Evolutionary conservation across 106 monocot species (phyloP), one percentile per base, ranked within the genome.

Genomic region (Dendrobium huoshanense): DNA sequence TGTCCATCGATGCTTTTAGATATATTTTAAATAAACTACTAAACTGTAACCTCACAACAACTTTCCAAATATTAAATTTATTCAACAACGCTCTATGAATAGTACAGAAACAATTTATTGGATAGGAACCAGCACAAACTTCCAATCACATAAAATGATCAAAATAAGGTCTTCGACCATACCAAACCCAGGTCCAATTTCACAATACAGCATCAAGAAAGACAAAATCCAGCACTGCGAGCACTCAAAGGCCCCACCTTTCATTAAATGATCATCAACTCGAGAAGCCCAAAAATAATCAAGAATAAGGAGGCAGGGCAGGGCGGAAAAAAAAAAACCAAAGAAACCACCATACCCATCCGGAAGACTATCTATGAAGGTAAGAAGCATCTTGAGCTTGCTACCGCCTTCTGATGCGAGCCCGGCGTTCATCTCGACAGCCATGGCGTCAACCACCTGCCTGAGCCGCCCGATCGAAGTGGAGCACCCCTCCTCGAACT

Each of bases 371-470:
- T 93, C 88, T 54, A 93, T 78, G 85, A 83, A 93, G 76, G 93
- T 88, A 49, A 93, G 88, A 15, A 88, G 85, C 93, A 93, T 93
- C 83, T 88, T 90, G 51, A 93, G 93, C 83, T 93, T 93, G 85
- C 93, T 93, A 22, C 90, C 93, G 1, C 93, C 93, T 59, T 93
- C 90, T 6, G 93, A 93, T 2, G 93, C 93, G 73, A 93, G 86
- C 0, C 93, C 93, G 27, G 93, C 93, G 85, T 93, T 88, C 93
- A 93, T 93, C 93, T 93, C 93, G 16, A 93, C 93, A 18, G 88
- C 93, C 88, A 93, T 90, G 70, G 93, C 93, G 73, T 93, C 90
- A 8, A 90, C 93, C 70, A 93, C 90, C 85, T 90, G 92, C 41
- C 81, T 67, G 54, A 93, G 79, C 77, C 90, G 59, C 18, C 75